Base-by-base conservation (phyloP, 2,329 filamentous ascomycete species). In the Ophiostoma angusticollis region DNA sequence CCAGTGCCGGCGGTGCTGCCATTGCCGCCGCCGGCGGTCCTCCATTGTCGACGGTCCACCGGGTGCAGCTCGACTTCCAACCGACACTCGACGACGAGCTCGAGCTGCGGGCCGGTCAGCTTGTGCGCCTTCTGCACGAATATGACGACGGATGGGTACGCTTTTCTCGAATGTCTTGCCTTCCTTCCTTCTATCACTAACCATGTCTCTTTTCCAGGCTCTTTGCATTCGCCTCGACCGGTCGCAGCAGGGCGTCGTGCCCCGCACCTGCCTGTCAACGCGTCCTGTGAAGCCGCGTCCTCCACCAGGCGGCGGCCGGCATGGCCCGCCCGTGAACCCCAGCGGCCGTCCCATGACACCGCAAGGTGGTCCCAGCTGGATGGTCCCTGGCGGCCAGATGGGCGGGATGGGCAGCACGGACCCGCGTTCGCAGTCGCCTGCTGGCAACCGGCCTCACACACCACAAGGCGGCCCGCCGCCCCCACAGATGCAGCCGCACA, bases 91-190 rank as follows among this genome's bases (percentile, higher is more conserved):
- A 85, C 6, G 91, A 98, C 54, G 91, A 98, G 61, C 68, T 98
- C 53, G 82, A 77, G 46, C 70, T 98, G 31, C 72, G 67, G 46
- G 74, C 80, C 42, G 91, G 91, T 37, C 79, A 93, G 46, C 68
- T 98, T 35, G 84, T 96, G 36, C 75, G 89, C 47, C 67, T 98
- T 47, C 68, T 96, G 37, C 89, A 96, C 54, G 87, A 94, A 61
- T 98, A 96, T 53, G 91, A 98, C 55, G 91, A 98, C 61, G 91
- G 91, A 52, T 98, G 91, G 91, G 84, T 89, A 72, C 72, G 82
- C 70, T 40, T 21, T 37, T 6, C 4, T 16, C 7, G 12, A 3
- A 22, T n/a, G 14, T 35, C 18, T 1, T 16, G 2, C 8, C 6
- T 18, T 9, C 31, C 24, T 17, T 19, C 8, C 9, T 17, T 32